A percentile compares a stretch with the other conserved stretches of the same genome.
Conservation (phyloP, 306 rosid genomes). For the Alnus rubra region DNA sequence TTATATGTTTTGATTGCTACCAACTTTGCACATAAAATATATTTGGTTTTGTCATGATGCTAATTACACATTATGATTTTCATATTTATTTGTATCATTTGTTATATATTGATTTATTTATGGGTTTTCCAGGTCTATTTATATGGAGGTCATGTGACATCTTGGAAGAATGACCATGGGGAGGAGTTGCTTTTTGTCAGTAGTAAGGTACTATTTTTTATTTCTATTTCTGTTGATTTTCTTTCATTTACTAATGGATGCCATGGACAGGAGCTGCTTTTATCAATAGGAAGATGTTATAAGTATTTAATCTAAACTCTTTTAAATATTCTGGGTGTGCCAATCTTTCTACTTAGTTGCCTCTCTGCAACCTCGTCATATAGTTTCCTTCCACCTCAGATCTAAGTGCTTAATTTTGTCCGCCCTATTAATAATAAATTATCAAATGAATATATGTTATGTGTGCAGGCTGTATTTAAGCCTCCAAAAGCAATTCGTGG, state of each 20-base stretch:
- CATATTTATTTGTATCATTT: slow-evolving; percentile 22
- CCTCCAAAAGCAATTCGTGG: slow-evolving; percentile 94
- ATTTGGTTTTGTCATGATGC: slow-evolving; percentile 4
- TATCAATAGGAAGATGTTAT: neutral
- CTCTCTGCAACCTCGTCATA: neutral
- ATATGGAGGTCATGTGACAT: slow-evolving; percentile 93
- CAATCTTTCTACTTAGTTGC: neutral
- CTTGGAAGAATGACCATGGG: slow-evolving; percentile 95
- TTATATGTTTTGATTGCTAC: neutral
- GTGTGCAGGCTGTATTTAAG: slow-evolving; percentile 79
- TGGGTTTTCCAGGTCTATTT: slow-evolving; percentile 66
- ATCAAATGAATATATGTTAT: slow-evolving; percentile 7
- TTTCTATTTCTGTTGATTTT: neutral
- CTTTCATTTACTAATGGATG: neutral
- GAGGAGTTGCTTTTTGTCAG: slow-evolving; percentile 95
- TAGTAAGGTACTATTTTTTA: slow-evolving; percentile 60
- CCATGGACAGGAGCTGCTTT: neutral
- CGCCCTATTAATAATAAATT: neutral
- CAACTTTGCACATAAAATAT: neutral
- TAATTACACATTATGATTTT: neutral
- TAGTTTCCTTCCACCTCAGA: neutral
- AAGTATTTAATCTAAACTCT: neutral
- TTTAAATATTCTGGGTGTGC: neutral
- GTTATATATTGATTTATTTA: neutral
- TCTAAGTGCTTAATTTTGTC: neutral